phyloP scores from a whole-genome alignment of 2,329 filamentous ascomycete genomes.

The Microdochium trichocladiopsis region DNA sequence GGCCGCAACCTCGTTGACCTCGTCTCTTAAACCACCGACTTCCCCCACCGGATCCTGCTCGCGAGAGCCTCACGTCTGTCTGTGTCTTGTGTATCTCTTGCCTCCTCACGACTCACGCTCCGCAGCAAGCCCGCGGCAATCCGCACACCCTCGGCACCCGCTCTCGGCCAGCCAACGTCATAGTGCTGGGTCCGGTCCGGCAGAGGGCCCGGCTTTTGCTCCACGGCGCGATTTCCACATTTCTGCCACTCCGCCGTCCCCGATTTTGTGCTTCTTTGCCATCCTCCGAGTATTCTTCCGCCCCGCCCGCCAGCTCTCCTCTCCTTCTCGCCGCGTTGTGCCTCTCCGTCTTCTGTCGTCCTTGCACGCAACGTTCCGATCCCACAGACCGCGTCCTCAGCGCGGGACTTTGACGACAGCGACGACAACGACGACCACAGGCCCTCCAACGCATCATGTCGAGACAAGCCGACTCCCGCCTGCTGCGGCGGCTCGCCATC shows the following conservation, averaged over 20 bases:
- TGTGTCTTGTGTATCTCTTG: too few species aligned
- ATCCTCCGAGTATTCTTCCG: conserved; percentile 1
- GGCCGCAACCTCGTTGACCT: too few species aligned
- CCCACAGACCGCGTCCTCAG: background rate
- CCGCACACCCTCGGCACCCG: too few species aligned
- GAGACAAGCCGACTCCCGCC: conserved; percentile 17
- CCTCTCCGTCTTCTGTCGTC: background rate
- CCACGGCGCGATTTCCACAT: background rate
- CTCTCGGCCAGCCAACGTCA: background rate
- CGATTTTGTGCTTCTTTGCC: background rate
- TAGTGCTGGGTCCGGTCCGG: background rate
- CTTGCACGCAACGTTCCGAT: background rate
- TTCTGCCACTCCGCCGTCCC: background rate
- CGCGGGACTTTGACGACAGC: background rate
- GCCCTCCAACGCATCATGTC: conserved; percentile 18
- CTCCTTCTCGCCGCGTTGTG: background rate
- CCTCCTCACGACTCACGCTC: too few species aligned
- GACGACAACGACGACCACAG: background rate
- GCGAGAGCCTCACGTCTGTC: too few species aligned
- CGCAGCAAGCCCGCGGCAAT: too few species aligned
- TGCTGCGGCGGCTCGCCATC: conserved; percentile 35
- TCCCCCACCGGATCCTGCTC: too few species aligned
- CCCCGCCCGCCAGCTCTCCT: too few species aligned
- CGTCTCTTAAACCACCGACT: too few species aligned
- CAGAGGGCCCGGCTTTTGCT: background rate